Percentiles rank a stretch among this genome's conserved stretches.
Evolutionary conservation across 345 rosid genomes (phyloP).

Genomic region (Eucalyptus polybractea): DNA sequence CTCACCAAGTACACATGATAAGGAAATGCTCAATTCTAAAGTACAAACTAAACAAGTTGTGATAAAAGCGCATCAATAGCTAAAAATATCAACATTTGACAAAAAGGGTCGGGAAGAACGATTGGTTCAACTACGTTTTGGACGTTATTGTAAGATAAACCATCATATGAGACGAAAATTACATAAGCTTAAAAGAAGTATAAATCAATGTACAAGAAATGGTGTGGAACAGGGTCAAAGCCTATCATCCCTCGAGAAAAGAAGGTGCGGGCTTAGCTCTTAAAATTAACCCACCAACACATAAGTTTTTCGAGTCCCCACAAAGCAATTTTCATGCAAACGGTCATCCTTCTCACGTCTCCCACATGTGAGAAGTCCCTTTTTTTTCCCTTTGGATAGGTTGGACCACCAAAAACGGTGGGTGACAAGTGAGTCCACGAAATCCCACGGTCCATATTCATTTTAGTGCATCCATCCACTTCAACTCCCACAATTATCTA

Average conservation of each 20-base stretch:
- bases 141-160: background rate
- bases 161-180: background rate
- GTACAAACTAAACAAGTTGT: background rate
- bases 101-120: rapidly evolving
- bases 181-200: rapidly evolving
- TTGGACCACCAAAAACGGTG: background rate
- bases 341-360: too few relatives aligned
- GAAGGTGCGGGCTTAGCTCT: background rate
- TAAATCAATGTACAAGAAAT: background rate
- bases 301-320: background rate
- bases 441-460: background rate
- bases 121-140: rapidly evolving
- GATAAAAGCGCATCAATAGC: background rate
- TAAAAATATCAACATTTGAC: background rate
- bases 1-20: background rate
- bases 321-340: too few relatives aligned
- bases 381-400: too few relatives aligned
- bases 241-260: rapidly evolving
- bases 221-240: rapidly evolving
- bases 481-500: background rate
- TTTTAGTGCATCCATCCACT: background rate
- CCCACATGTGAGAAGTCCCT: background rate
- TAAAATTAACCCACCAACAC: background rate
- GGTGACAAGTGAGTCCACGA: background rate
- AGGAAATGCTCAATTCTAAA: background rate